Evolutionary conservation across 208 protist species (phyloP).

Genomic region (Acanthamoeba healyi): DNA sequence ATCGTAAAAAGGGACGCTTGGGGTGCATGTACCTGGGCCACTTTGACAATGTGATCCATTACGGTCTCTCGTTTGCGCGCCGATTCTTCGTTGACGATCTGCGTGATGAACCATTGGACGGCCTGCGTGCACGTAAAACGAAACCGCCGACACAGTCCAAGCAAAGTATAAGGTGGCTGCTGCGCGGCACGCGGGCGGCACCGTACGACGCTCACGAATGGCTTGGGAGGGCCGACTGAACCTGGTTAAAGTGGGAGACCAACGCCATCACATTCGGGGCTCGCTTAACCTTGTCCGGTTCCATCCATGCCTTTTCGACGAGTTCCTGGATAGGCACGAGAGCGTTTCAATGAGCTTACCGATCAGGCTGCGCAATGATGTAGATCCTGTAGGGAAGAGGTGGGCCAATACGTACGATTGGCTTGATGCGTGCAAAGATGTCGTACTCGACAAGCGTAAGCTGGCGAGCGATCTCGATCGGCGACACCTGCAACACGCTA

Average conservation of each 20-base stretch:
- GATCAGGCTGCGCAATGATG: too few species aligned
- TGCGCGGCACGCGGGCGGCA: too few species aligned
- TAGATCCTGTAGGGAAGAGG: not conserved
- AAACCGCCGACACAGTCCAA: not conserved
- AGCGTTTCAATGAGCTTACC: too few species aligned
- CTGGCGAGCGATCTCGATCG: slow-evolving; percentile 69
- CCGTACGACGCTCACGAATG: too few species aligned
- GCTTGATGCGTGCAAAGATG: slow-evolving; percentile 64
- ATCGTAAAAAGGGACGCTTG: too few species aligned
- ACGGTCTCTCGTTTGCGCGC: slow-evolving; percentile 43
- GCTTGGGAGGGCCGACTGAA: too few species aligned
- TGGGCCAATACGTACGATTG: not conserved
- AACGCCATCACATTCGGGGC: slow-evolving; percentile 68
- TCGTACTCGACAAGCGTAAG: slow-evolving; percentile 72
- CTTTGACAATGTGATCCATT: slow-evolving; percentile 61
- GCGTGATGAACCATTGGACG: slow-evolving; percentile 71
- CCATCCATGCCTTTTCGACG: slow-evolving; percentile 69
- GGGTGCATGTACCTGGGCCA: slow-evolving; percentile 59
- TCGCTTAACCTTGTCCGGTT: slow-evolving; percentile 32
- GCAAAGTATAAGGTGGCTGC: too few species aligned
- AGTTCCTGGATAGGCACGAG: slow-evolving; percentile 43
- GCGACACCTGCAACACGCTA: slow-evolving; percentile 44
- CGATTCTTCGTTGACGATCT: slow-evolving; percentile 65
- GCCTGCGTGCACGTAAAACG: not conserved
- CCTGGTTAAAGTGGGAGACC: slow-evolving; percentile 72